Percentiles rank a stretch among this genome's conserved stretches.
phyloP scores from a whole-genome alignment of 2,329 filamentous ascomycete species.

The Alternaria viburni region DNA sequence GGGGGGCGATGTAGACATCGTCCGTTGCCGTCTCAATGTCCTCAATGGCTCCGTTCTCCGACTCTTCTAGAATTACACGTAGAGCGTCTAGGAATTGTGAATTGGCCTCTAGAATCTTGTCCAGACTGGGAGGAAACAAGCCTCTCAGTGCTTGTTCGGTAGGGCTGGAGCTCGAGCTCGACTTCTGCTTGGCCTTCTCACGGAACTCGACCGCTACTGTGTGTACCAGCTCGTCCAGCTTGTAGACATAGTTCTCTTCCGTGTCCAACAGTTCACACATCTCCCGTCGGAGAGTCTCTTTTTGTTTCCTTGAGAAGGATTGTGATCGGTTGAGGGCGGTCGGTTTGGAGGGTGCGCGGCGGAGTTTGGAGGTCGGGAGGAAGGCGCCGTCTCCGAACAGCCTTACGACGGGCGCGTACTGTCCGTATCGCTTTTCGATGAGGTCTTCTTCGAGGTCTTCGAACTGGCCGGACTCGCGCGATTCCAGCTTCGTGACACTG shows the following conservation, averaged over 20 bases:
- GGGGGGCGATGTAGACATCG: slow-evolving; percentile 43
- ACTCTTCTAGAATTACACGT: slow-evolving; percentile 77
- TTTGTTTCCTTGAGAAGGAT: slow-evolving; percentile 80
- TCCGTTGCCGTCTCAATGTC: slow-evolving; percentile 70
- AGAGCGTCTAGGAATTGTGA: slow-evolving; percentile 79
- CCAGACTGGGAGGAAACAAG: slow-evolving; percentile 81
- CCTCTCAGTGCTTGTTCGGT: slow-evolving; percentile 73
- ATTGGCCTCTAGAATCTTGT: slow-evolving; percentile 82
- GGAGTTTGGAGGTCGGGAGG: slow-evolving; percentile 81
- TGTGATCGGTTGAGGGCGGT: slow-evolving; percentile 79
- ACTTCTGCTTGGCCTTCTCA: slow-evolving; percentile 66
- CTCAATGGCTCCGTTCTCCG: slow-evolving; percentile 77
- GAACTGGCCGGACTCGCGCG: slow-evolving; percentile 62
- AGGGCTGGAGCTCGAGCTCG: slow-evolving; percentile 69
- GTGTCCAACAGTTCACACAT: slow-evolving; percentile 91
- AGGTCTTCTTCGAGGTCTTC: slow-evolving; percentile 70
- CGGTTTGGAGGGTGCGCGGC: slow-evolving; percentile 85
- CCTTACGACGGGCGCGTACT: slow-evolving; percentile 77
- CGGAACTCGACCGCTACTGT: slow-evolving; percentile 82
- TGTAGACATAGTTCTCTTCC: slow-evolving; percentile 90
- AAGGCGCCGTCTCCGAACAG: slow-evolving; percentile 85
- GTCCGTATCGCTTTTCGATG: slow-evolving; percentile 74
- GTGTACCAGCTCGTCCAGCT: slow-evolving; percentile 82
- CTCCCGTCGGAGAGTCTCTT: slow-evolving; percentile 83
- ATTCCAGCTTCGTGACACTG: slow-evolving; percentile 60